Base-by-base conservation (phyloP, 139 green algal genomes). In the Chlamydomonas sphaeroides region DNA sequence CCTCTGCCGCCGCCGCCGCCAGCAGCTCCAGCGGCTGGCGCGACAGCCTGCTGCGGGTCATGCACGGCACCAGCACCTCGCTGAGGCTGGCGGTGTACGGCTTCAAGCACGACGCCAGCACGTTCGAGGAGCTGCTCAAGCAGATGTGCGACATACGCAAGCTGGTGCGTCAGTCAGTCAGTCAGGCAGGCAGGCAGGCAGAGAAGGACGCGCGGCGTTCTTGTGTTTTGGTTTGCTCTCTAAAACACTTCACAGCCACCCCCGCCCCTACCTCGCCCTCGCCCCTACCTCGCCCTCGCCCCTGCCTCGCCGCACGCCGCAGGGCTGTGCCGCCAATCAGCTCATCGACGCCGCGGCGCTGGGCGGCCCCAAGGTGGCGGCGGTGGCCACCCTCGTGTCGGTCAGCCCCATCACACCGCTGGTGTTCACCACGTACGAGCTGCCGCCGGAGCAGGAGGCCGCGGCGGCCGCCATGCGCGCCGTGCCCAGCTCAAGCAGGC, bases 61-160 rank as follows among this genome's bases (percentile, higher is more conserved):
- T 83, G 21, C 63, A 45, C 25, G 76, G 63, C 63, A 83, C 76
- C 4, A 67, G 45, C 86, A 93, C 85, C 91, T 95, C 86, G 87
- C 84, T 96, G 72, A 86, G 92, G 10, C 89, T 97, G 32, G 91
- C 92, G 3, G 90, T 98, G 72, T 94, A 95, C 56, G 95, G 96
- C 41, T 92, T 84, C 85, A 98, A 99, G 91, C 97, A 98, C 86
- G 96, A 98, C 74, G 90, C 97, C 8, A 86, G 70, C 48, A 85
- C 94, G 30, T 98, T 98, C 86, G 96, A 98, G 88, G 79, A 67
- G 32, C 89, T 98, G 79, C 88, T 97, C 39, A 89, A 91, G 86
- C 81, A 96, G 73, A 89, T 93, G 42, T 95, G 90, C 87, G 66
- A 91, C 30, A 84, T 95, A 30, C 57, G 53, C 35, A 71, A 79